Conservation (phyloP, 1,284 basidiomycete species). For the Retiboletus fuscus region DNA sequence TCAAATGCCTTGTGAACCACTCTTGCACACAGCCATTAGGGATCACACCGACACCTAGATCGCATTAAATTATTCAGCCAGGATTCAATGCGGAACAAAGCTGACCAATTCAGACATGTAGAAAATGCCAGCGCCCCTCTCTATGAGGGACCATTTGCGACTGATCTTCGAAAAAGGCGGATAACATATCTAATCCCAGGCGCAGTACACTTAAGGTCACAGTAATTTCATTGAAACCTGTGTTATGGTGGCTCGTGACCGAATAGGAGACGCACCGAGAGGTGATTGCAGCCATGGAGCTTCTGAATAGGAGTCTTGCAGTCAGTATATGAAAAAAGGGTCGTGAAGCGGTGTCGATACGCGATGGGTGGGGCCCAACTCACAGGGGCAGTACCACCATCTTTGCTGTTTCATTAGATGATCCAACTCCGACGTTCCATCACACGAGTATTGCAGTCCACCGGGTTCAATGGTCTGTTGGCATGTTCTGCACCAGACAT, state of each 20-base stretch:
- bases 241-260: background rate
- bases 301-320: conserved; percentile 72
- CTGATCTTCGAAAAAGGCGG: background rate
- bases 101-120: conserved; percentile 18
- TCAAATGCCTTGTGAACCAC: background rate
- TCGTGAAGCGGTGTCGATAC: background rate
- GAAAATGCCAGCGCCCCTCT: background rate
- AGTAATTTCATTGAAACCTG: background rate
- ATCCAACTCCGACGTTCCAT: conserved; percentile 65
- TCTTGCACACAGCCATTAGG: background rate
- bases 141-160: conserved; percentile 1
- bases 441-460: conserved; percentile 64
- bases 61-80: too few species aligned
- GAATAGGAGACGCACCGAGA: conserved; percentile 59
- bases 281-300: conserved; percentile 70
- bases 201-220: conserved; percentile 59
- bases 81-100: background rate
- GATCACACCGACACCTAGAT: conserved; percentile 18
- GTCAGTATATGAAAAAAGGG: conserved; percentile 49
- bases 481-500: conserved; percentile 68
- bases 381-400: conserved; percentile 71
- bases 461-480: conserved; percentile 55
- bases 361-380: conserved; percentile 23
- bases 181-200: conserved; percentile 50
- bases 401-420: conserved; percentile 63